Percentiles rank a stretch among this genome's conserved stretches.
Conservation (phyloP, 2,329 filamentous ascomycete species). For the Cladobotryum mycophilum region DNA sequence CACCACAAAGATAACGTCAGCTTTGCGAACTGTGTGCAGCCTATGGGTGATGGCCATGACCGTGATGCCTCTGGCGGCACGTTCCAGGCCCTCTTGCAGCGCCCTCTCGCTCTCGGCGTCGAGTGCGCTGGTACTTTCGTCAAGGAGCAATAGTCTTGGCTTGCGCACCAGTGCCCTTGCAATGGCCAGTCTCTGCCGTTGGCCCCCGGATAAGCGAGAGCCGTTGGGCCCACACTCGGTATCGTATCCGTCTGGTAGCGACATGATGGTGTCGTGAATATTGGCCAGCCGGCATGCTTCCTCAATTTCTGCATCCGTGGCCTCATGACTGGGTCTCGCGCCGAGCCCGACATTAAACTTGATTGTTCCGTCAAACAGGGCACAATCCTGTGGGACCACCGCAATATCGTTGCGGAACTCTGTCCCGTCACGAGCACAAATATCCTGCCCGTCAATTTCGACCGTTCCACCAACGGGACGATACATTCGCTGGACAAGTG, state of each 20-base stretch:
- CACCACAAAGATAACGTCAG: constrained; percentile 53
- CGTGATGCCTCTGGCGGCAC: constrained; percentile 46
- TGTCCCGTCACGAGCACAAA: constrained; percentile 34
- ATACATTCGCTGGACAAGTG: constrained; percentile 47
- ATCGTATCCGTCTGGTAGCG: constrained; percentile 58
- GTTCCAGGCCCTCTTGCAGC: constrained; percentile 61
- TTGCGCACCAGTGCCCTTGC: constrained; percentile 67
- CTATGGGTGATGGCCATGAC: constrained; percentile 55
- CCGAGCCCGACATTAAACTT: constrained; percentile 52
- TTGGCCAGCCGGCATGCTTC: constrained; percentile 62
- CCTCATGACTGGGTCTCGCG: constrained; percentile 46
- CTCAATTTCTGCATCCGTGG: constrained; percentile 55
- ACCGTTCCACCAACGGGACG: constrained; percentile 34
- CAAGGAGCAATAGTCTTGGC: constrained; percentile 68
- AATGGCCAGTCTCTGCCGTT: constrained; percentile 72
- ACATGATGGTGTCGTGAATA: constrained; percentile 61
- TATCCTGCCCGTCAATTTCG: constrained; percentile 40
- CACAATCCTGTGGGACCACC: constrained; percentile 51
- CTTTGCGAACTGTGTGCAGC: constrained; percentile 49
- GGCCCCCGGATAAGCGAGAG: constrained; percentile 69
- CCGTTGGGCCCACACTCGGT: constrained; percentile 67
- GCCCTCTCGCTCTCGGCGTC: constrained; percentile 63
- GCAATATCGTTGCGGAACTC: constrained; percentile 48
- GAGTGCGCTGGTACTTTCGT: constrained; percentile 75
- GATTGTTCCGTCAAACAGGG: constrained; percentile 52